Evolutionary conservation across 805 yeast species (phyloP), one percentile per base, ranked within the genome.

Genomic region (Pichia heedii): DNA sequence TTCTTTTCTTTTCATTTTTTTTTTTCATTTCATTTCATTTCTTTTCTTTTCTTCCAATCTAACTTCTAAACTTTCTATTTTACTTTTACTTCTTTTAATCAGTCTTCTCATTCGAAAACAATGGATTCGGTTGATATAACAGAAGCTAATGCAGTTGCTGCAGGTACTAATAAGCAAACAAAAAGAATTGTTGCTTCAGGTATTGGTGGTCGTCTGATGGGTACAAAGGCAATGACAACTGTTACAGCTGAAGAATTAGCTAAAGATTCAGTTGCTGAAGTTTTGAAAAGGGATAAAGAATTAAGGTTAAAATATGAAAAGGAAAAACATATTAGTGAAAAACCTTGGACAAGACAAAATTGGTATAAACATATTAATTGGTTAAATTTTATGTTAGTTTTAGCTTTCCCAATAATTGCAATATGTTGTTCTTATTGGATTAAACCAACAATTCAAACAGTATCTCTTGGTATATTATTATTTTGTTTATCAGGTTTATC

Each of bases 351-450:
- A 20, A 48, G 67, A 41, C 51, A 66, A 39, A 84, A 84, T 63
- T 84, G 90, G 86, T 69, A 77, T 56, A 64, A 74, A 54, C 88
- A 84, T 61, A 66, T 84, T 55, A 84, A 84, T 64, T 84, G 93
- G 93, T 65, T 84, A 51, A 84, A 84, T 60, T 62, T 81, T 51
- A 64, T 76, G 20, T 68, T 84, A 47, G 90, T 83, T 39, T 65
- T 79, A 19, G 66, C 71, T 11, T 62, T 83, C 40, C 94, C 94
- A 22, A 40, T 65, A 3, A 52, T 59, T 46, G 94, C 89, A 24
- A 48, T 76, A 44, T 53, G 55, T 46, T 54, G 66, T 21, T 73
- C 81, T 15, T 49, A 61, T 9, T 51, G 62, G 43, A 70, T 73
- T 36, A 76, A 78, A 9, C 71, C 84, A 34, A 69, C 69, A 36